Percentiles rank a stretch among this genome's conserved stretches.
Evolutionary conservation across 177 flowering plant species (phyloP).

Genomic region (Vitis hybrid): DNA sequence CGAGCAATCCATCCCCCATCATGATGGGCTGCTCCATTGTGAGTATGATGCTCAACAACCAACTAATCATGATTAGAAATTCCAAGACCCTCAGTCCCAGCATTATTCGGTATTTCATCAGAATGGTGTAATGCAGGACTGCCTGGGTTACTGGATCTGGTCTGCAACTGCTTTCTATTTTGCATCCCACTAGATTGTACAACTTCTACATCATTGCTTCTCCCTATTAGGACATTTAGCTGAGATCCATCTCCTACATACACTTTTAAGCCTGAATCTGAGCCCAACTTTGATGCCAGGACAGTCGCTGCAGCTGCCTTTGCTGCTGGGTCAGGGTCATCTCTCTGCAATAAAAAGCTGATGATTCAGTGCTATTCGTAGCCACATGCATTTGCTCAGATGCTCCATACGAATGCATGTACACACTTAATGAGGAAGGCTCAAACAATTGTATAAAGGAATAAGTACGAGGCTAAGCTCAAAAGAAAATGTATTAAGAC

Average conservation of each 20-base stretch:
- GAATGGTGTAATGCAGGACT: constrained; percentile 20
- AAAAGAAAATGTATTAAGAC: no score
- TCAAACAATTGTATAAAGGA: not conserved
- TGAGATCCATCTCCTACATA: no score
- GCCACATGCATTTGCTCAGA: not conserved
- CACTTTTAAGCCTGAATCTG: no score
- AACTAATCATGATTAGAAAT: constrained; percentile 34
- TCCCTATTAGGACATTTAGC: no score
- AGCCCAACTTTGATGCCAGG: no score
- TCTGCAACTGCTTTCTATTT: no score
- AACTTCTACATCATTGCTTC: no score
- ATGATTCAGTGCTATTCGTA: not conserved
- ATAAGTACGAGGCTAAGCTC: not conserved
- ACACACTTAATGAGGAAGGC: not conserved
- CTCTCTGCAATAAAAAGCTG: constrained; percentile 49
- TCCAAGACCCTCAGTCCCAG: constrained; percentile 25
- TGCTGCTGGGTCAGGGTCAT: constrained; percentile 96
- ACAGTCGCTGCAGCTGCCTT: constrained; percentile 87
- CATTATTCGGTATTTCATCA: constrained; percentile 32
- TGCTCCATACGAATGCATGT: not conserved
- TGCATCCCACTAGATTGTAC: no score
- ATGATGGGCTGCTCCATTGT: constrained; percentile 31
- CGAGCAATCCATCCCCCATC: constrained; percentile 92
- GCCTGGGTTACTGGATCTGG: no score
- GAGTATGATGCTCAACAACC: constrained; percentile 61